Conservation (phyloP, 2,329 filamentous ascomycete species). For the Nemania abortiva region DNA sequence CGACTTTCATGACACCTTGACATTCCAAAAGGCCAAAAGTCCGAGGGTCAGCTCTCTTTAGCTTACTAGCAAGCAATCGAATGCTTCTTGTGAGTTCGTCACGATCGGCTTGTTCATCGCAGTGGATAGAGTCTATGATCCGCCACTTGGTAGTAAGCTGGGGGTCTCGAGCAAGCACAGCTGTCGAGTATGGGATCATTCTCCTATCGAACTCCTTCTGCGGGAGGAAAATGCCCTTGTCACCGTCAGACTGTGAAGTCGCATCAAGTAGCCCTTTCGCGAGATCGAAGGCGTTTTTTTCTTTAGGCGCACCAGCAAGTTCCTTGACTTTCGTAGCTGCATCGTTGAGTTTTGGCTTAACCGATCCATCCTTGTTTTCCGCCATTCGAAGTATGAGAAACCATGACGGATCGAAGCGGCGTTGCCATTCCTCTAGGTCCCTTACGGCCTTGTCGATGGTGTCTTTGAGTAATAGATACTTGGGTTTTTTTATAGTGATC, state of each 20-base stretch:
- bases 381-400: slow-evolving; percentile 15
- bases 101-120: slow-evolving; percentile 5
- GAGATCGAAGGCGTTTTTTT: slow-evolving; percentile 9
- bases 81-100: slow-evolving; percentile 4
- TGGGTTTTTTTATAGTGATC: neutral
- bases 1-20: slow-evolving; percentile 6
- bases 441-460: slow-evolving; percentile 8
- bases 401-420: slow-evolving; percentile 20
- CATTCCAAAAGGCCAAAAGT: slow-evolving; percentile 18
- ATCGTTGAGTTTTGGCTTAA: neutral
- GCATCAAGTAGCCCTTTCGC: slow-evolving; percentile 7
- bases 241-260: neutral
- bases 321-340: slow-evolving; percentile 4
- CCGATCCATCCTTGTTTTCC: neutral
- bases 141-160: neutral
- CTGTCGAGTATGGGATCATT: slow-evolving; percentile 11
- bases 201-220: neutral
- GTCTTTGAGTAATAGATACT: slow-evolving; percentile 2
- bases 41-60: slow-evolving; percentile 9
- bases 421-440: slow-evolving; percentile 18
- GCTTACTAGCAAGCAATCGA: slow-evolving; percentile 10
- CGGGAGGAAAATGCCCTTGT: slow-evolving; percentile 7
- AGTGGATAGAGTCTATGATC: slow-evolving; percentile 12
- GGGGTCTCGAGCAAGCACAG: neutral
- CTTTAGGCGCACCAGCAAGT: neutral